Evolutionary conservation across 352 stramenopile genomes (phyloP).

Genomic region (Saprolegnia parasitica): DNA sequence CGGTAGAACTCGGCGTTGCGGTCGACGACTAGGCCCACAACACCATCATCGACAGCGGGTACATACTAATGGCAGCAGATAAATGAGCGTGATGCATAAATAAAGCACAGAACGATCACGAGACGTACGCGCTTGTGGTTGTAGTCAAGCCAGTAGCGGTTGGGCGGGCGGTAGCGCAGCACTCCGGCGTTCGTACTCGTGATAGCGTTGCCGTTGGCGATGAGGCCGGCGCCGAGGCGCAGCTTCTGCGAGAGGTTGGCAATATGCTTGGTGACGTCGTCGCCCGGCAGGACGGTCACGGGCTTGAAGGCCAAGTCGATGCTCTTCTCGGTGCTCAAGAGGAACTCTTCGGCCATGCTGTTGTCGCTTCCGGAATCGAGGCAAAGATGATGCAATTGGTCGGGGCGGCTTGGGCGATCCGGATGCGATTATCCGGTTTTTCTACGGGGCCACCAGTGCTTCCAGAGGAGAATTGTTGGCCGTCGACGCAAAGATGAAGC

Average conservation of each 20-base stretch:
- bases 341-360: constrained; percentile 29
- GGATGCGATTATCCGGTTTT: constrained; percentile 21
- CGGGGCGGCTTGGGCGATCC: background rate
- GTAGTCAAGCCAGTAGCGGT: constrained; percentile 88
- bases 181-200: constrained; percentile 79
- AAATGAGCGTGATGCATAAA: constrained; percentile 1
- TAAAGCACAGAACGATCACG: background rate
- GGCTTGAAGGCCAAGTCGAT: constrained; percentile 76
- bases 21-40: constrained; percentile 94
- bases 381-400: constrained; percentile 1
- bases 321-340: constrained; percentile 26
- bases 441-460: background rate
- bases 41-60: constrained; percentile 77
- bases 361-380: constrained; percentile 2
- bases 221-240: constrained; percentile 47
- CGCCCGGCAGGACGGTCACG: constrained; percentile 61
- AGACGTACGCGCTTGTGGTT: constrained; percentile 76
- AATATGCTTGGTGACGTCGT: constrained; percentile 72
- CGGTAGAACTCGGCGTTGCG: constrained; percentile 91
- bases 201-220: constrained; percentile 43
- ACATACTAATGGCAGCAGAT: constrained; percentile 48
- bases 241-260: constrained; percentile 66
- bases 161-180: constrained; percentile 77
- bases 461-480: constrained; percentile 3
- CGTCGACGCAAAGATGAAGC: constrained; percentile 55